Base-by-base conservation (phyloP, 441 rosid species). In the Macaranga tanarius region DNA sequence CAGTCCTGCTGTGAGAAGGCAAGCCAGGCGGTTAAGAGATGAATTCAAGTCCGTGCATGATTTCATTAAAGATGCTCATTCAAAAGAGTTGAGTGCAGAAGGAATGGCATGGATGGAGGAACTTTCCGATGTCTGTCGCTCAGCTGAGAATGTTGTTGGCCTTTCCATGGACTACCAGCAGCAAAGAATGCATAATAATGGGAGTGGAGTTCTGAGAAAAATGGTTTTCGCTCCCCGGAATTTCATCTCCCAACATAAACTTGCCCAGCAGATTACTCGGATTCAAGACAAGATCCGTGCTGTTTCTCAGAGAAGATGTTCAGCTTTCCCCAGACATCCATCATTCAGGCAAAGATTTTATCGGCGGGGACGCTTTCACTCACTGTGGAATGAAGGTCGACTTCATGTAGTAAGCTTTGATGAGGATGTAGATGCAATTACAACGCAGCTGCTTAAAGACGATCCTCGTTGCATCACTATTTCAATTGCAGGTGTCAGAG, bases 391-490 rank as follows among this genome's bases (percentile, higher is more conserved):
- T 17, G 11, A 16, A 16, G 45, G 51, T 12, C 22, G 38, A 52
- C 50, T 68, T 52, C 34, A 52, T 38, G 10, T 12, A 2, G n/a
- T 31, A 2, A 57, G 72, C 25, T 69, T 69, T 42, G 52, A 56
- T 16, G 65, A 57, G 42, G 73, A 69, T 42, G 44, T 42, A 17
- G 55, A 69, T 56, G 63, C 23, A 69, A 23, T 69, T 25, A 57
- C 38, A 0, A 42, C 52, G 10, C 20, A 23, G 64, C 55, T 69
- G 23, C 23, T 69, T 16, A 15, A 42, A 57, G 73, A 69, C 5
- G 73, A 69, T 57, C 51, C 64, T 17, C 65, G 73, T n/a, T 57
- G 64, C 65, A 8, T 57, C 23, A 45, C 64, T 19, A 44, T 69
- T 69, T 69, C 55, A 19, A 69, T 69, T 50, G 40, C 25, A 6